Conservation (phyloP, 306 rosid genomes). For the Mucuna pruriens region DNA sequence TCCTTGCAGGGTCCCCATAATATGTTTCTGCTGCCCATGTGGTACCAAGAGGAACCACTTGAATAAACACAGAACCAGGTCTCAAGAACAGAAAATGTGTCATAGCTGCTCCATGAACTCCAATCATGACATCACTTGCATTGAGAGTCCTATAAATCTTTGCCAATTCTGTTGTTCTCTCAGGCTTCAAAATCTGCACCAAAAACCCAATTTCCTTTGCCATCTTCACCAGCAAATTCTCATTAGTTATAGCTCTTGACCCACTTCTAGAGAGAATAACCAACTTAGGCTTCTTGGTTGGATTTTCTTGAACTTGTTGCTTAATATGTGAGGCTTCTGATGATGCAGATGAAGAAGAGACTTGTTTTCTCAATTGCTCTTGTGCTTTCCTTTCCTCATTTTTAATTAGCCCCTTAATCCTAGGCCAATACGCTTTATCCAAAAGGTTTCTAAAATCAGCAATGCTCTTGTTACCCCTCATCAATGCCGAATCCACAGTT, state of each 20-base stretch:
- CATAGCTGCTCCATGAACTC: constrained; percentile 99
- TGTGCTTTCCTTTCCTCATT: constrained; percentile 58
- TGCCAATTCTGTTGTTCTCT: constrained; percentile 74
- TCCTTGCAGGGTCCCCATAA: constrained; percentile 85
- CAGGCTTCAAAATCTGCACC: constrained; percentile 69
- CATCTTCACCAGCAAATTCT: constrained; percentile 65
- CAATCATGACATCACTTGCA: constrained; percentile 84
- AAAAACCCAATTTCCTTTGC: constrained; percentile 72
- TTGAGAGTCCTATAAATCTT: constrained; percentile 72
- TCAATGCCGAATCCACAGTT: constrained; percentile 64
- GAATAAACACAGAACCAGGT: constrained; percentile 76
- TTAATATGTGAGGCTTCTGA: constrained; percentile 34
- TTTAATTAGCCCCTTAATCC: constrained; percentile 60
- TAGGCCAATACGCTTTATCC: constrained; percentile 76
- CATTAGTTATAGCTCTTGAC: constrained; percentile 77
- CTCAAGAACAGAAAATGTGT: constrained; percentile 86
- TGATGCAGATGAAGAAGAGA: constrained; percentile 36
- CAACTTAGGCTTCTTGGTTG: constrained; percentile 55
- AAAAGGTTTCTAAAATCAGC: constrained; percentile 75
- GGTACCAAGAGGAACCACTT: constrained; percentile 86
- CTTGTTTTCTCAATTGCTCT: constrained; percentile 33
- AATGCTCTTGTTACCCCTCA: constrained; percentile 63
- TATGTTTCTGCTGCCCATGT: constrained; percentile 90
- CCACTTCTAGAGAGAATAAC: constrained; percentile 74
- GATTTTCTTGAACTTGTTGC: constrained; percentile 26